Evolutionary conservation across 2,329 filamentous ascomycete genomes (phyloP), one percentile per base, ranked within the genome.

Genomic region (Pseudonectria foliicola): DNA sequence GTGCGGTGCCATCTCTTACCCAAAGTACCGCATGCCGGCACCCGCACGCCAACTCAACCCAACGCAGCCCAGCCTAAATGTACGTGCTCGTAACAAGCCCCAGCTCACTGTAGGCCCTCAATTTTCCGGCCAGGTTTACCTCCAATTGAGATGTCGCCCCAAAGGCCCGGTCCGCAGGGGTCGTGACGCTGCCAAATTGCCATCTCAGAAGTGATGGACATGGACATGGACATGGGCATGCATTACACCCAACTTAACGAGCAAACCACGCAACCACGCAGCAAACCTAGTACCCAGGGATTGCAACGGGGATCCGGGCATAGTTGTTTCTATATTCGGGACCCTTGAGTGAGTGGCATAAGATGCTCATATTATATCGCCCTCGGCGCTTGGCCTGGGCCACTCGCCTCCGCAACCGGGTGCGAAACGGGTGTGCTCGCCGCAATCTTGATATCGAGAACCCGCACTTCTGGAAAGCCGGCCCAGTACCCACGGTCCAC

Each of bases 291-390:
- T 38, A 26, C 21, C 27, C 30, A 40, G 46, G 46, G 43, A 32
- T 42, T 24, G 31, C 29, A 37, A 31, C 31, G 28, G 39, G 38
- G 37, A 41, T 34, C 34, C 48, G 52, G 54, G 56, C 53, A 54
- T 55, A 61, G 55, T 59, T 61, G 62, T 64, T 70, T 68, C 67
- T 69, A 71, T 68, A 71, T 69, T 63, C 60, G 62, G 66, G 57
- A 66, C 59, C 58, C 55, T 55, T 46, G 47, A 57, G 53, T 56
- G 62, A 62, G 68, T 68, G 65, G 67, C 69, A 73, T 74, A 73
- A 73, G 67, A 72, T 71, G 64, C 60, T 62, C 70, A 70, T 72
- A 70, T 73, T 73, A 72, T 73, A 64, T 68, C 66, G 63, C 65
- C 61, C 63, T 67, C 64, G 63, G 62, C 57, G 60, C 62, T 21